These are phyloP conservation scores for Ochetophila trinervis DNA, from an alignment of 306 rosid genomes.

Conservation along the genomic window DNA sequence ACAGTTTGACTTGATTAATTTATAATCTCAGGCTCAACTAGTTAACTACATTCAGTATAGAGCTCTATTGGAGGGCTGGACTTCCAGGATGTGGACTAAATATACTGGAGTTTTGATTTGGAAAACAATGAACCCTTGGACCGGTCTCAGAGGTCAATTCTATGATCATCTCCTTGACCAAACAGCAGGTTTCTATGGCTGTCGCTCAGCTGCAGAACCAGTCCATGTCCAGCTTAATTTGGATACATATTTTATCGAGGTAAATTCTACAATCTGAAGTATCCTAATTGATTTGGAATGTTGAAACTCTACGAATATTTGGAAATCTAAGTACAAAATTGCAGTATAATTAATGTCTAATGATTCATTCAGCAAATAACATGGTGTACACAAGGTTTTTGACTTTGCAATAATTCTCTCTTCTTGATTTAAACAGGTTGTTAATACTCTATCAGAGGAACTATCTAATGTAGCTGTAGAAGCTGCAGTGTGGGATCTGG, in stretches of 20 bases:
- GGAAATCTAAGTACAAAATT: background rate
- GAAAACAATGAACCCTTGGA: conserved; percentile 98
- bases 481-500: conserved; percentile 91
- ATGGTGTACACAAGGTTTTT: background rate
- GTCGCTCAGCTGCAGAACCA: conserved; percentile 87
- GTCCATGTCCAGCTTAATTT: conserved; percentile 90
- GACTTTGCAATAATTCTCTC: conserved; percentile 27
- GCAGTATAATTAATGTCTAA: background rate
- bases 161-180: conserved; percentile 95
- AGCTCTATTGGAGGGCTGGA: conserved; percentile 94
- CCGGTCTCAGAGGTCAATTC: conserved; percentile 95
- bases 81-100: conserved; percentile 88
- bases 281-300: background rate
- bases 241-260: conserved; percentile 72
- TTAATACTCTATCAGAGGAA: conserved; percentile 71
- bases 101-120: conserved; percentile 90
- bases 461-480: conserved; percentile 67
- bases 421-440: conserved; percentile 57
- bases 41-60: conserved; percentile 83
- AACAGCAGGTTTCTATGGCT: conserved; percentile 92
- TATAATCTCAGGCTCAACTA: conserved; percentile 76
- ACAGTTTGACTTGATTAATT: conserved; percentile 19
- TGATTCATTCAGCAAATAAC: background rate
- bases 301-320: background rate
- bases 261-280: conserved; percentile 5